phyloP scores from a whole-genome alignment of 2,329 filamentous ascomycete species.

The Aureobasidium musti region DNA sequence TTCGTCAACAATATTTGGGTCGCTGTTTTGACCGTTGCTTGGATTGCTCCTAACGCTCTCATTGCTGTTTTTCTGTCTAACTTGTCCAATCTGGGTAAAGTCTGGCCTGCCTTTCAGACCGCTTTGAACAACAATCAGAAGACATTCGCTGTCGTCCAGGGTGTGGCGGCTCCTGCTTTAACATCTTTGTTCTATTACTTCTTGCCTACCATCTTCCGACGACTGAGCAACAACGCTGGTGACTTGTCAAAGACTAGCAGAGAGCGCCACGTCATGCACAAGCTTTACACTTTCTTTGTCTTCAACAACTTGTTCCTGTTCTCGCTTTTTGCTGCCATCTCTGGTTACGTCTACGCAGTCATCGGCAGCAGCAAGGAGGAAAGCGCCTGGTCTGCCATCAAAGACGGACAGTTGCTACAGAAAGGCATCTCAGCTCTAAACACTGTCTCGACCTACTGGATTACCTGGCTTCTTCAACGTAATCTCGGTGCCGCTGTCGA shows the following conservation, averaged over 20 bases:
- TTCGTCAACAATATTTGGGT: conserved; percentile 86
- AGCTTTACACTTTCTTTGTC: conserved; percentile 93
- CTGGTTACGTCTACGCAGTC: conserved; percentile 69
- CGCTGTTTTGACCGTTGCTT: conserved; percentile 73
- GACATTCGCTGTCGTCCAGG: conserved; percentile 86
- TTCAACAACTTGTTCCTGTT: conserved; percentile 97
- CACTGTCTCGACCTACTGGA: conserved; percentile 85
- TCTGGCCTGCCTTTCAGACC: conserved; percentile 74
- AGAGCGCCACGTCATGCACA: conserved; percentile 85
- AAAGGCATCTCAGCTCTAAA: conserved; percentile 75
- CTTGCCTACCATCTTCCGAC: conserved; percentile 87
- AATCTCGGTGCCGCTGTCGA: conserved; percentile 94
- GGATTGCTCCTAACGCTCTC: conserved; percentile 89
- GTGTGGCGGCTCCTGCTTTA: conserved; percentile 83
- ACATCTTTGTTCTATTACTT: conserved; percentile 85
- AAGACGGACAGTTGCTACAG: conserved; percentile 62
- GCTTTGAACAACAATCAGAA: conserved; percentile 63
- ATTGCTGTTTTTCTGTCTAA: conserved; percentile 94
- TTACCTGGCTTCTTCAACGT: conserved; percentile 88
- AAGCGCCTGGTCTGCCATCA: conserved; percentile 68
- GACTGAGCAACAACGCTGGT: conserved; percentile 77
- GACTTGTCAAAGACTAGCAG: conserved; percentile 90
- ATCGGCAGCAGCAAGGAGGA: conserved; percentile 60
- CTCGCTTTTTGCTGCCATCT: conserved; percentile 83
- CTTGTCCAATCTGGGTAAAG: conserved; percentile 71